Percentiles rank a stretch among this genome's conserved stretches.
Conservation (phyloP, 148 eudicot genomes). For the Rhododendron griersonianum region DNA sequence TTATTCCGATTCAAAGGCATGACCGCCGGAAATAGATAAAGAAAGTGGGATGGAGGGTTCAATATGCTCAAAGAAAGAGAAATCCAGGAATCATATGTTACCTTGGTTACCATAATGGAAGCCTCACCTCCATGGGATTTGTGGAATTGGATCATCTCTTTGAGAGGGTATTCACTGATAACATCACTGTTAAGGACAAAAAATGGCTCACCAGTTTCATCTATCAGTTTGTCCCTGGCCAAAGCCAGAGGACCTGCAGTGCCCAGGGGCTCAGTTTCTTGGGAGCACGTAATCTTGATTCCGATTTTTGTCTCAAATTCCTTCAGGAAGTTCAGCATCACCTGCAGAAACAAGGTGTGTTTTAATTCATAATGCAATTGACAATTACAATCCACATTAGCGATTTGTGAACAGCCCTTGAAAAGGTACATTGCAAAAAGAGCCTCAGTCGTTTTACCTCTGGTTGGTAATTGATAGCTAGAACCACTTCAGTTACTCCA, state of each 20-base stretch:
- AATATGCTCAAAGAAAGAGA: slow-evolving; percentile 6
- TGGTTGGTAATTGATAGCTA: slow-evolving; percentile 97
- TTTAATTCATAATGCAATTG: not conserved
- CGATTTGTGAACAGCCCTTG: not conserved
- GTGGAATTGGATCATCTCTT: slow-evolving; percentile 83
- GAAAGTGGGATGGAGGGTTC: not conserved
- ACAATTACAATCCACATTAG: not conserved
- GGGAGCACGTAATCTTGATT: slow-evolving; percentile 86
- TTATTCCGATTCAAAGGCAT: not conserved
- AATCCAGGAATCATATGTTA: slow-evolving; percentile 16
- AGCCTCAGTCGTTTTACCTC: slow-evolving; percentile 48
- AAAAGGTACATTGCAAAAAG: not conserved
- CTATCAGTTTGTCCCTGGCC: slow-evolving; percentile 78
- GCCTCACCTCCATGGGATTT: slow-evolving; percentile 91
- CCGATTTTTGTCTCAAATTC: slow-evolving; percentile 83
- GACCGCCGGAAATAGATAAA: not conserved
- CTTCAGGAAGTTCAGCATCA: slow-evolving; percentile 87
- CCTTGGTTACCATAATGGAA: slow-evolving; percentile 95
- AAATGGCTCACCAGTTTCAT: slow-evolving; percentile 76
- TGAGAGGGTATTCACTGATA: slow-evolving; percentile 84
- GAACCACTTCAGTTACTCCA: slow-evolving; percentile 91
- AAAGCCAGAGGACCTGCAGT: slow-evolving; percentile 96
- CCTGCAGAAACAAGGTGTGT: slow-evolving; percentile 32
- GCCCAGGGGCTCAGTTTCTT: slow-evolving; percentile 96
- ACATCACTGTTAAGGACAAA: slow-evolving; percentile 96